A percentile compares a stretch with the other conserved stretches of the same genome.
Evolutionary conservation across 176 grass and related monocot species (phyloP).

Genomic region (Eragrostis curvula): DNA sequence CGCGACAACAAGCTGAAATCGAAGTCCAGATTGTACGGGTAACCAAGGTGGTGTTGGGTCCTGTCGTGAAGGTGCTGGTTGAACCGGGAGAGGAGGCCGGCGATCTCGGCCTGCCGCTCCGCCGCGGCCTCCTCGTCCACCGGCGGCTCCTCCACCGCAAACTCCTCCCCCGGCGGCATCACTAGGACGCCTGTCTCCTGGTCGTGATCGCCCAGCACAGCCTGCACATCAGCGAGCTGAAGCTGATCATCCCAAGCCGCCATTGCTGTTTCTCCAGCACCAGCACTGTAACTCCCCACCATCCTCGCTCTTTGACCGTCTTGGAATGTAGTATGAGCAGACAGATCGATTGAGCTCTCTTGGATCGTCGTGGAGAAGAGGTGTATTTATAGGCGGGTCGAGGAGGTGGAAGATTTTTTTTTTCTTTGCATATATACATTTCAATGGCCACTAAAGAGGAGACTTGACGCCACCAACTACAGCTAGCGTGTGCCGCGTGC

Average conservation of each 20-base stretch:
- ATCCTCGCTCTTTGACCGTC: not conserved
- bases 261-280: constrained; percentile 1
- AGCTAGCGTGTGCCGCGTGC: no score
- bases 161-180: constrained; percentile 5
- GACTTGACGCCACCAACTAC: no score
- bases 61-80: constrained; percentile 26
- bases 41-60: constrained; percentile 44
- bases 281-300: not conserved
- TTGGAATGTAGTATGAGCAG: no score
- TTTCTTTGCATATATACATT: no score
- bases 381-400: no score
- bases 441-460: no score
- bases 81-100: constrained; percentile 38
- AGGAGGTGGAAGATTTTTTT: no score
- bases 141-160: constrained; percentile 32
- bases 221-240: no score
- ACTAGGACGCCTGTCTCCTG: no score
- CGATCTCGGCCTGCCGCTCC: constrained; percentile 35
- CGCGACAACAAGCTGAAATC: constrained; percentile 33
- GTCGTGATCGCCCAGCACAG: not conserved
- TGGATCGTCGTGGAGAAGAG: no score
- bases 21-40: constrained; percentile 55
- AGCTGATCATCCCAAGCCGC: not conserved
- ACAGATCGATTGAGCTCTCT: no score
- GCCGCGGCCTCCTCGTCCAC: constrained; percentile 40